phyloP scores from a whole-genome alignment of 2,329 filamentous ascomycete species.

The Cercospora citrullina region DNA sequence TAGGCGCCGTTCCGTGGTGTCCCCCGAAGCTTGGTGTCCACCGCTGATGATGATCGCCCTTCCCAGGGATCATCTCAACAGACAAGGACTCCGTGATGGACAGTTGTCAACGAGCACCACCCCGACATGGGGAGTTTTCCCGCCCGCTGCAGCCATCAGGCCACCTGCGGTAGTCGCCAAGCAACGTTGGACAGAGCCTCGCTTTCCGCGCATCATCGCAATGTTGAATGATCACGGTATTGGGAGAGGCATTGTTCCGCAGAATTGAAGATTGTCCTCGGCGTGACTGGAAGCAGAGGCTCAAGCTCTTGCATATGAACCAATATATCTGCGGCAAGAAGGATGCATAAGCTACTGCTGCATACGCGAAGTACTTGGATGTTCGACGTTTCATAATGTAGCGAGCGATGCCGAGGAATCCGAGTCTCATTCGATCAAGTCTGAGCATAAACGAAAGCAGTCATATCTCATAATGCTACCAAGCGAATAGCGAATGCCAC shows the following conservation, averaged over 20 bases:
- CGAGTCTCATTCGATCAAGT: not conserved
- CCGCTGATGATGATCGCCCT: slow-evolving; percentile 1
- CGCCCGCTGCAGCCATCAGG: not conserved
- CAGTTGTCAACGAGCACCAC: not conserved
- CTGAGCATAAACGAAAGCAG: not conserved
- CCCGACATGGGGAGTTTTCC: not conserved
- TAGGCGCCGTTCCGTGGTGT: not conserved
- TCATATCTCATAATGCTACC: not conserved
- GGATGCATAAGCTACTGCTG: not conserved
- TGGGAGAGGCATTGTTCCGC: not conserved
- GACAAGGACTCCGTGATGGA: not conserved
- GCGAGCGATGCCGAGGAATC: not conserved
- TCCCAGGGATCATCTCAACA: not conserved
- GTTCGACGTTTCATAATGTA: not conserved
- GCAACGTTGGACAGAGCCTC: not conserved
- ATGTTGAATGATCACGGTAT: not conserved
- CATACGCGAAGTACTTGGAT: not conserved
- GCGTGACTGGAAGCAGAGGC: not conserved
- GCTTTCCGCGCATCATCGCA: not conserved
- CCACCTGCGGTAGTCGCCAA: not conserved
- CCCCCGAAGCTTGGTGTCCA: slow-evolving; percentile 2
- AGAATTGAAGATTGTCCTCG: not conserved
- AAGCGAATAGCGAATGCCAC: not conserved
- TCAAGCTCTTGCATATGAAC: not conserved
- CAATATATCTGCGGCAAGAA: not conserved